Percentiles rank a stretch among this genome's conserved stretches.
These are phyloP conservation scores for Trametes cingulata DNA, from an alignment of 768 basidiomycete genomes.

Conservation along the genomic window DNA sequence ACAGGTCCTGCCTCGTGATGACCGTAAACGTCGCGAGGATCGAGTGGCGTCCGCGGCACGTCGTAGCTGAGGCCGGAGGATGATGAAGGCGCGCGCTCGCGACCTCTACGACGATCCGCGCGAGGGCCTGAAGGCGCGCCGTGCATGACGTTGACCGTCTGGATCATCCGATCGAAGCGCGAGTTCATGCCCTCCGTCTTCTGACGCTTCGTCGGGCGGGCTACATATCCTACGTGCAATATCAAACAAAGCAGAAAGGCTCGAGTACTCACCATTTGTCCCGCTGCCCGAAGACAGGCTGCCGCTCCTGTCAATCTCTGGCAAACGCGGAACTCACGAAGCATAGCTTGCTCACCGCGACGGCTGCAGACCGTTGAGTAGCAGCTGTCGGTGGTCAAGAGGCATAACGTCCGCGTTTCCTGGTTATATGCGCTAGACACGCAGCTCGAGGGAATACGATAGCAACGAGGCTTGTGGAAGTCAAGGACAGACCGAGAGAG, in stretches of 20 bases:
- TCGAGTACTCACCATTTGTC: background rate
- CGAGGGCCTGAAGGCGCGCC: background rate
- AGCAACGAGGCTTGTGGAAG: too few species aligned
- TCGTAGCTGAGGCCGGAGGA: constrained; percentile 45
- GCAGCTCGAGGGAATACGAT: background rate
- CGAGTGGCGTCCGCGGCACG: constrained; percentile 42
- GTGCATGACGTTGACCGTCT: constrained; percentile 50
- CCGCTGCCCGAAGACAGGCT: background rate
- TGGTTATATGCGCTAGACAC: background rate
- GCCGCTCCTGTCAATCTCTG: background rate
- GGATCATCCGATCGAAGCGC: constrained; percentile 68
- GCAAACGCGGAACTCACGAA: background rate
- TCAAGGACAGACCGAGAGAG: background rate
- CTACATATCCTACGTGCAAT: too few species aligned
- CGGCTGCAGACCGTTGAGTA: constrained; percentile 11
- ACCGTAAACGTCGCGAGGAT: constrained; percentile 40
- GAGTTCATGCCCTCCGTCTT: constrained; percentile 53
- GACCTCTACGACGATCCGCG: constrained; percentile 13
- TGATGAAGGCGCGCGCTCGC: constrained; percentile 39
- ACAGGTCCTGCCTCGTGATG: constrained; percentile 40
- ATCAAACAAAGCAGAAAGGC: too few species aligned
- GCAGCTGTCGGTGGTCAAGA: background rate
- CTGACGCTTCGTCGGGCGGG: constrained; percentile 44
- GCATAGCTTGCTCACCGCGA: background rate
- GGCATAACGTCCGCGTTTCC: background rate